These are phyloP conservation scores for Lophium mytilinum DNA, from an alignment of 495 filamentous ascomycete genomes.

Conservation along the genomic window DNA sequence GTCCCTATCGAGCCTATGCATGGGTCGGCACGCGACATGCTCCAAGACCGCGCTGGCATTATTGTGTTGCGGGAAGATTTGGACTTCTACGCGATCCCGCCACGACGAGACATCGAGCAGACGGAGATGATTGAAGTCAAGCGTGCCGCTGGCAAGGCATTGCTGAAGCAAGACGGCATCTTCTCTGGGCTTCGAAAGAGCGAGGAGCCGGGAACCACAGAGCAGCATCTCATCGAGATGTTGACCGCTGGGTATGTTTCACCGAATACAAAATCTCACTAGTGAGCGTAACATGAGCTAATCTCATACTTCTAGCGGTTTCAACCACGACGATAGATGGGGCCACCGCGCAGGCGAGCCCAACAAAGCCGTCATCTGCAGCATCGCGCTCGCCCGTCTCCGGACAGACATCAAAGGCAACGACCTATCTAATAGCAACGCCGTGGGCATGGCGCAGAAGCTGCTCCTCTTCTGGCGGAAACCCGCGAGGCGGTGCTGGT, in stretches of 20 bases:
- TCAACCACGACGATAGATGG: constrained; percentile 92
- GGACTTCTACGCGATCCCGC: constrained; percentile 97
- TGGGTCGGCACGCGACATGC: constrained; percentile 64
- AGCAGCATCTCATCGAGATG: constrained; percentile 99
- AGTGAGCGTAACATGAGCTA: neutral
- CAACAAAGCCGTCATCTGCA: constrained; percentile 97
- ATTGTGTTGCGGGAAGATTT: constrained; percentile 95
- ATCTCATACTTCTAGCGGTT: constrained; percentile 58
- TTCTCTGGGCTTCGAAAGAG: constrained; percentile 92
- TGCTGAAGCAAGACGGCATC: constrained; percentile 88
- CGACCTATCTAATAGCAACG: constrained; percentile 62
- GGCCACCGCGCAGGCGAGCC: constrained; percentile 93
- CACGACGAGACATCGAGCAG: constrained; percentile 70
- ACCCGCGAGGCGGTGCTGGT: constrained; percentile 94
- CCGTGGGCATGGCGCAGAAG: constrained; percentile 98
- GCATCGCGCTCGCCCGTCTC: constrained; percentile 83
- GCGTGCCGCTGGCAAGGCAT: constrained; percentile 75
- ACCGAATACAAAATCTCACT: neutral
- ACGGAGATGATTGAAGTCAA: constrained; percentile 95
- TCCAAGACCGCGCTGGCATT: constrained; percentile 87
- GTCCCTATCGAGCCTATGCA: constrained; percentile 60
- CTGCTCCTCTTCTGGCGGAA: constrained; percentile 97
- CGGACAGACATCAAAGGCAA: constrained; percentile 84
- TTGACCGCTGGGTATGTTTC: constrained; percentile 81
- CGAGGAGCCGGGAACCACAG: constrained; percentile 90